phyloP scores from a whole-genome alignment of 306 rosid genomes.

The Quercus agrifolia region DNA sequence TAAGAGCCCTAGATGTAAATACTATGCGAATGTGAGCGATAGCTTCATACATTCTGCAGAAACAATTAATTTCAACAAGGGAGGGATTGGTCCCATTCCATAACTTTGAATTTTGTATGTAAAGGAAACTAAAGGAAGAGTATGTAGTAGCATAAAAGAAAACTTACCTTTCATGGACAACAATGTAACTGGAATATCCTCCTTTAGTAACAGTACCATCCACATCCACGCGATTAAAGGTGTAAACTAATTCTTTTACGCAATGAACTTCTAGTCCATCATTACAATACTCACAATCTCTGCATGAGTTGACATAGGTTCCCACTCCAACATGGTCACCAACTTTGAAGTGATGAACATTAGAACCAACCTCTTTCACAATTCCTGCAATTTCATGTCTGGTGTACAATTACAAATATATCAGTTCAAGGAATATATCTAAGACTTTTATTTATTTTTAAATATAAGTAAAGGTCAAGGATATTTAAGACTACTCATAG shows the following conservation, averaged over 20 bases:
- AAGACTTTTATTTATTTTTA: no score
- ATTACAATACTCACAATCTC: slow-evolving; percentile 41
- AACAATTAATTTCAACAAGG: no score
- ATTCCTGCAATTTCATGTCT: slow-evolving; percentile 56
- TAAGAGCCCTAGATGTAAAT: neutral
- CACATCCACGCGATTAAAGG: slow-evolving; percentile 38
- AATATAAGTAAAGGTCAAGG: no score
- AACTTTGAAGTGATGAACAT: slow-evolving; percentile 36
- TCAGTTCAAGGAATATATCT: neutral
- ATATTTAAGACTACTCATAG: neutral
- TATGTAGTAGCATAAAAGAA: neutral
- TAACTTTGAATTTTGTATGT: neutral
- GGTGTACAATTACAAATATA: slow-evolving; percentile 2
- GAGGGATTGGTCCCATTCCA: neutral
- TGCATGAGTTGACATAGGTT: slow-evolving; percentile 49
- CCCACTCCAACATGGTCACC: slow-evolving; percentile 57
- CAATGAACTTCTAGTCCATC: slow-evolving; percentile 32
- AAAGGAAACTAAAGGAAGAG: neutral
- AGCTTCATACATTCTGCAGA: neutral
- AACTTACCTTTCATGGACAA: slow-evolving; percentile 45
- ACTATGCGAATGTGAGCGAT: neutral
- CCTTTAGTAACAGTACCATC: slow-evolving; percentile 50
- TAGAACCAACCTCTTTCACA: slow-evolving; percentile 41
- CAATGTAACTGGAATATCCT: slow-evolving; percentile 47
- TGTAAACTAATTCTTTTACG: slow-evolving; percentile 22